A percentile compares a stretch with the other conserved stretches of the same genome.
phyloP scores from a whole-genome alignment of 441 rosid genomes.

The Arabidopsis hybrid region DNA sequence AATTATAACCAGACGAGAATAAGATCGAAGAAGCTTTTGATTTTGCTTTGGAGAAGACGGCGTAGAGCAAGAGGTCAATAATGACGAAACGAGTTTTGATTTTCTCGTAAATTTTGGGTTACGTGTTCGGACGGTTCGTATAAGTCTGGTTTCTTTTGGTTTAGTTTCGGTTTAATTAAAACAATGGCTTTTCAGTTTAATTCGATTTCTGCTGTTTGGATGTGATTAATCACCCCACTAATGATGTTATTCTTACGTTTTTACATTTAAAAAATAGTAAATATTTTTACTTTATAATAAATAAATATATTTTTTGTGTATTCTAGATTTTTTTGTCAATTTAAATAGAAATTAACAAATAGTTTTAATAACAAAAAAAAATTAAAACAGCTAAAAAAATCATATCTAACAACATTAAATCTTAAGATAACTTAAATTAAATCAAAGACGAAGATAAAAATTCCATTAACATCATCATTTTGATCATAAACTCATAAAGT shows the following conservation, averaged over 20 bases:
- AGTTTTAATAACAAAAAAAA: no score
- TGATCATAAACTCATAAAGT: slow-evolving; percentile 6
- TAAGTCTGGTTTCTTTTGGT: not conserved
- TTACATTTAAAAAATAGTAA: no score
- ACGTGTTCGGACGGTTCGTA: not conserved
- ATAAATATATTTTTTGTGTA: not conserved
- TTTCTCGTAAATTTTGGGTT: not conserved
- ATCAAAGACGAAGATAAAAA: not conserved
- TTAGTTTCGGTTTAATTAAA: not conserved
- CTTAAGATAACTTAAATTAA: not conserved
- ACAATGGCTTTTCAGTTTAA: no score
- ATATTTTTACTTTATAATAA: not conserved
- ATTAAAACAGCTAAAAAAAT: not conserved
- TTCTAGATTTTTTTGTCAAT: not conserved
- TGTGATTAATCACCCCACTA: not conserved
- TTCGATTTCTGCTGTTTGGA: not conserved
- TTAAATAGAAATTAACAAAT: not conserved
- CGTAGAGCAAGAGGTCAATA: not conserved
- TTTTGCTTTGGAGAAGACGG: slow-evolving; percentile 3
- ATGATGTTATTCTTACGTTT: not conserved
- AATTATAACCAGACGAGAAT: no score
- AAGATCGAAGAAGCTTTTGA: slow-evolving; percentile 19
- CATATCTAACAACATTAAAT: slow-evolving; percentile 18
- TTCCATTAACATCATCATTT: slow-evolving; percentile 22
- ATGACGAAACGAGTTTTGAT: not conserved